Percentiles rank a stretch among this genome's conserved stretches.
Conservation (phyloP, 73 alveolate genomes). For the Uronychia setigera region DNA sequence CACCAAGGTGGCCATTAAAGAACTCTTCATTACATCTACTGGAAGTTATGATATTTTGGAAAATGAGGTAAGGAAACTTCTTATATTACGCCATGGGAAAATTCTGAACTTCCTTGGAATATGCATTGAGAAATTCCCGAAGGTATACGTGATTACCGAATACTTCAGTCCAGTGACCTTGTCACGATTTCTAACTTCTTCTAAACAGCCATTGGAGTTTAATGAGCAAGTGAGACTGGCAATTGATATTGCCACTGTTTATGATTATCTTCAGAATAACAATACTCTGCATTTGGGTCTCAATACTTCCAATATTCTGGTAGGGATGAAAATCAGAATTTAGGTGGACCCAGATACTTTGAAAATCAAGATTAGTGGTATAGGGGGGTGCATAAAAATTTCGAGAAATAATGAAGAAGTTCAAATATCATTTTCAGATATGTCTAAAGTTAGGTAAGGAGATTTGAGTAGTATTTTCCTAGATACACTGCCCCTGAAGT, state of each 20-base stretch:
- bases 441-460: background rate
- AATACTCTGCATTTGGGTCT: background rate
- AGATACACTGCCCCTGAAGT: background rate
- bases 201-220: background rate
- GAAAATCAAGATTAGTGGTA: background rate
- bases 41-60: background rate
- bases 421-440: background rate
- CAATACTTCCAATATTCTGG: background rate
- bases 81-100: background rate
- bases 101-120: background rate
- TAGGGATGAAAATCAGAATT: background rate
- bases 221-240: background rate
- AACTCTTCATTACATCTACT: background rate
- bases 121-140: background rate
- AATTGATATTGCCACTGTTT: background rate
- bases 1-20: background rate
- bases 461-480: no score
- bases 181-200: background rate
- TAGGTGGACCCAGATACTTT: background rate
- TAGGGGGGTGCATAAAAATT: background rate
- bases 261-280: background rate
- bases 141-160: background rate
- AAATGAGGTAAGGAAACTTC: background rate
- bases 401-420: background rate
- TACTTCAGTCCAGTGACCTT: background rate